Evolutionary conservation across 345 rosid genomes (phyloP), one percentile per base, ranked within the genome.

Genomic region (Eucalyptus curtisii): DNA sequence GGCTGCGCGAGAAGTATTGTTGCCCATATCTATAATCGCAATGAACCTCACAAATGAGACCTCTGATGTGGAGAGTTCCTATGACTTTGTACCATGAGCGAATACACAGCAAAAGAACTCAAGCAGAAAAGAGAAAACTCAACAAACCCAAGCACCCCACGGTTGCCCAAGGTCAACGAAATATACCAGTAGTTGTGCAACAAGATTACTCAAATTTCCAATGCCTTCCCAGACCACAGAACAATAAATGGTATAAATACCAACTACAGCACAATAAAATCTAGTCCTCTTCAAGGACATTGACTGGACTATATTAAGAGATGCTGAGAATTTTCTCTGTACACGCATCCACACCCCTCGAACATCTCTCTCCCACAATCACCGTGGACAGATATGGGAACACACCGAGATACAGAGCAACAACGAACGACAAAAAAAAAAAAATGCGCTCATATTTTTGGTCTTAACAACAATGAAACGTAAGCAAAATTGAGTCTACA

Each of bases 1-100:
- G 86, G 94, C 95, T 88, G 96, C 98, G 88, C 97, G 97, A 92
- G 99, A 95, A 90, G 98, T 95, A 89, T 96, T 94, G 94, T 95
- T 96, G 64, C 99, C 99, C 99, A 97, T 97, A 48, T 27, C 27
- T 22, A 19, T 49, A 61, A 27, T 61, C 31, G 37, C 49, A 79
- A 79, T 37, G 89, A 91, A 91, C 93, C 91, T 92, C 88, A 57
- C 66, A 86, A 90, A 92, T 91, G 89, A 91, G 89, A 87, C 93
- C 92, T 90, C 89, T 91, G 92, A 89, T 44, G 66, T 53, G 90
- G 92, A 91, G 92, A 93, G 90, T 88, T 92, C 84, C 92, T 90
- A 89, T 90, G 93, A 89, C 89, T 91, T 91, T 87, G 92, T 93
- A 92, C 91, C 96, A 91, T 89, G 90, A 91, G 91, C 95, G 91